phyloP scores from a whole-genome alignment of 495 filamentous ascomycete genomes.

The Neurospora tetraspora region DNA sequence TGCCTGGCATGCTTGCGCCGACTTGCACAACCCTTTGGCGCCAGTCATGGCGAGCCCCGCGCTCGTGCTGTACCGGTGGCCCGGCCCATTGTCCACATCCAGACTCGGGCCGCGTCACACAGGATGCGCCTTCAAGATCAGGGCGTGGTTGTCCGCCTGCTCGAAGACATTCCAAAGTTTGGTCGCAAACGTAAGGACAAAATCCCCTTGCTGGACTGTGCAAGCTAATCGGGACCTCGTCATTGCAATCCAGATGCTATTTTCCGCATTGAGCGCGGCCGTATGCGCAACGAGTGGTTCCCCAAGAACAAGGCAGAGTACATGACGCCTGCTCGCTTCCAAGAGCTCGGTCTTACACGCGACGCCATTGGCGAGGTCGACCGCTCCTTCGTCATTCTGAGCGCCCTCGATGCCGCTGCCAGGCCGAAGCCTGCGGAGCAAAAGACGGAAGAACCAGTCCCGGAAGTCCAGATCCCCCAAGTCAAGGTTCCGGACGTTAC shows the following conservation, averaged over 20 bases:
- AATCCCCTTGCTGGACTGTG: background rate
- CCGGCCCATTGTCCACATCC: conserved; percentile 2
- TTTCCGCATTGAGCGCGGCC: conserved; percentile 34
- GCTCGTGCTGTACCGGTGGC: background rate
- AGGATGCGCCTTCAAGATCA: conserved; percentile 18
- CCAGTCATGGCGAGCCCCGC: background rate
- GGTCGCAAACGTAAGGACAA: conserved; percentile 44
- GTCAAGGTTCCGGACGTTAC: background rate
- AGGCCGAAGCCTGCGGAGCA: background rate
- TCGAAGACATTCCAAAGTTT: conserved; percentile 48
- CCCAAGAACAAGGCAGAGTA: conserved; percentile 33
- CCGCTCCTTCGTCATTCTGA: conserved; percentile 19
- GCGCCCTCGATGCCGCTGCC: conserved; percentile 2
- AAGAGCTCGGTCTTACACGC: conserved; percentile 28
- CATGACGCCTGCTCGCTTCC: conserved; percentile 33
- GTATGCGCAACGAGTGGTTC: conserved; percentile 41
- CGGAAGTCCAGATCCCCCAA: background rate
- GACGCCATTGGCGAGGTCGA: conserved; percentile 33
- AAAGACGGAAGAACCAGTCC: background rate
- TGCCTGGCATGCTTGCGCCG: conserved; percentile 23
- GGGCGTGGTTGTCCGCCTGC: conserved; percentile 49
- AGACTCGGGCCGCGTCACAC: conserved; percentile 21
- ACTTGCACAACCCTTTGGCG: conserved; percentile 15
- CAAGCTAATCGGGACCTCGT: background rate
- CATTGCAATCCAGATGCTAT: conserved; percentile 25